Evolutionary conservation across 2,329 filamentous ascomycete species (phyloP).

Genomic region (Colletotrichum eremochloae): DNA sequence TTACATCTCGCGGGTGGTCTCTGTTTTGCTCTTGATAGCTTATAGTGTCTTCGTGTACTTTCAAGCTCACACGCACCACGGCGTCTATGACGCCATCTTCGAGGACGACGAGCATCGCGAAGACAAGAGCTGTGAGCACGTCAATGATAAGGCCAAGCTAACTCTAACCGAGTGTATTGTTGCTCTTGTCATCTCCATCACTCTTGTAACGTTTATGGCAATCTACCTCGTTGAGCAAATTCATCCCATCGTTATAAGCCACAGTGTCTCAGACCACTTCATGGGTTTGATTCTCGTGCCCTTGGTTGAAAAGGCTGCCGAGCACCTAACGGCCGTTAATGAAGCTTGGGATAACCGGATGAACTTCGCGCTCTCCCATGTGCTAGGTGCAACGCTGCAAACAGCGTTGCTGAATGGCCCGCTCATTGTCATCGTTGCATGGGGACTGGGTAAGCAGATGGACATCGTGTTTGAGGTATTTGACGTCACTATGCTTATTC

Average conservation of each 20-base stretch:
- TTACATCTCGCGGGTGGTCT: conserved; percentile 77
- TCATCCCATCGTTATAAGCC: conserved; percentile 64
- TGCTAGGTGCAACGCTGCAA: conserved; percentile 88
- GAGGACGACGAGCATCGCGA: conserved; percentile 78
- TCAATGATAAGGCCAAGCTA: conserved; percentile 75
- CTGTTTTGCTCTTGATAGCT: conserved; percentile 77
- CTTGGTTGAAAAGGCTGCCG: conserved; percentile 87
- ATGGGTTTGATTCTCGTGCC: conserved; percentile 83
- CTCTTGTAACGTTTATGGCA: conserved; percentile 81
- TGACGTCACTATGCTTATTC: conserved; percentile 83
- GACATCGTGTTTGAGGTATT: conserved; percentile 89
- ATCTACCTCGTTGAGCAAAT: conserved; percentile 82
- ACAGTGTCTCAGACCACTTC: conserved; percentile 65
- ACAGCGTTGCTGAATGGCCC: conserved; percentile 91
- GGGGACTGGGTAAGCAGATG: conserved; percentile 79
- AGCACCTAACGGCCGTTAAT: conserved; percentile 86
- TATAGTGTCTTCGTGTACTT: conserved; percentile 78
- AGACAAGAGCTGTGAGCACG: conserved; percentile 72
- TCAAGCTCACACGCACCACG: conserved; percentile 81
- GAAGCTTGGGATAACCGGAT: conserved; percentile 88
- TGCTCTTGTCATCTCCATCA: conserved; percentile 74
- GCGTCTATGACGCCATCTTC: conserved; percentile 81
- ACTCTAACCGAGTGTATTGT: conserved; percentile 80
- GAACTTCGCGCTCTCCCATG: conserved; percentile 88
- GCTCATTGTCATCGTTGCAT: conserved; percentile 85